A percentile compares a stretch with the other conserved stretches of the same genome.
phyloP scores from a whole-genome alignment of 1,139 yeast genomes.

The Taiozyma onychis region DNA sequence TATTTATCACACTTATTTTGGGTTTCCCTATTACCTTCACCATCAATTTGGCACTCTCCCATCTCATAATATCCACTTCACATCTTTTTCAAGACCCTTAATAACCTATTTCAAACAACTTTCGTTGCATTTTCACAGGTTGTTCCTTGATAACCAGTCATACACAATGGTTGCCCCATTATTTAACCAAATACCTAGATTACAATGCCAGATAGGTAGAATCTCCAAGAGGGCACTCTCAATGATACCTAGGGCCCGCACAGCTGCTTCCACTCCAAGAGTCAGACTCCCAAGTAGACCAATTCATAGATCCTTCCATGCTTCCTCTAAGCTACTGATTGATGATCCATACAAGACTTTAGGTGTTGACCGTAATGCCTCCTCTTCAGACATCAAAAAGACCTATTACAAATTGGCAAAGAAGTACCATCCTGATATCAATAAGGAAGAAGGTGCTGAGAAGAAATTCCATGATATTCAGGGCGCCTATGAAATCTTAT shows the following conservation, averaged over 20 bases:
- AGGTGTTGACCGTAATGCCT: conserved; percentile 71
- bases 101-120: no score
- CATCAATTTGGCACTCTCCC: not conserved
- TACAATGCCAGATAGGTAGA: not conserved
- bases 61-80: no score
- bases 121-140: not conserved
- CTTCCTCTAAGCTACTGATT: conserved; percentile 9
- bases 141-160: not conserved
- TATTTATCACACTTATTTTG: not conserved
- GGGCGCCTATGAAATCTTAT: conserved; percentile 87
- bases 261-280: not conserved
- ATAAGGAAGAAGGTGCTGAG: conserved; percentile 86
- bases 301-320: conserved; percentile 14
- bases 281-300: not conserved
- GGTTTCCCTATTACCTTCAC: not conserved
- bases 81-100: no score
- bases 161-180: not conserved
- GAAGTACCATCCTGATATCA: conserved; percentile 93
- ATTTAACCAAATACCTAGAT: not conserved
- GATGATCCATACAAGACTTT: conserved; percentile 79
- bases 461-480: conserved; percentile 87
- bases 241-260: not conserved
- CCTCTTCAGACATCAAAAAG: conserved; percentile 82
- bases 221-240: not conserved
- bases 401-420: conserved; percentile 93